Base-by-base conservation (phyloP, 441 rosid genomes). In the Brassica balearica region DNA sequence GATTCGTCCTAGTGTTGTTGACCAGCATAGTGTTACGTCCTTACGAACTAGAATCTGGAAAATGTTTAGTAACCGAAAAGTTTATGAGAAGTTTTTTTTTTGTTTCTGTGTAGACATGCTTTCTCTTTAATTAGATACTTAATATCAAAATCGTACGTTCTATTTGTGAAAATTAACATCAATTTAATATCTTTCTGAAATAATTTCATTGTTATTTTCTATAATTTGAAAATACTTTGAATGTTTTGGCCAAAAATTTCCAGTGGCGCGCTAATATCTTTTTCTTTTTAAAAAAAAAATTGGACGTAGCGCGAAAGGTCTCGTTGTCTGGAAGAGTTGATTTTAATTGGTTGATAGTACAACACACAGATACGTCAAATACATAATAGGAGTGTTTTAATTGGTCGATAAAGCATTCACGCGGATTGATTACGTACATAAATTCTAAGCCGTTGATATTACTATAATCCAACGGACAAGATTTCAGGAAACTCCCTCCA, bases 401-500 rank as follows among this genome's bases (percentile, higher is more conserved):
- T 29, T 29, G 34, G 34, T 29, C 4, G 34, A 29, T 1, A 29
- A 29, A 29, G 34, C 34, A 29, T 4, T 29, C 34, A 29, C 34
- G 34, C 34, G 34, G 34, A 29, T 29, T 29, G 34, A 29, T 29
- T 4, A 29, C 6, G 6, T 29, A 29, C 6, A 4, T 4, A 29
- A 29, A 29, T 29, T 29, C 34, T 29, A 5, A 29, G 7, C 34
- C 34, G 34, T 29, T 4, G 34, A 29, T 4, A 4, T 29, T 5
- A 29, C 34, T 5, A 4, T 29, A 29, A 29, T 29, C 34, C 6
- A 29, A 29, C 34, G 77, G 77, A 72, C 25, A 12, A 1, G 3
- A n/a, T 23, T 61, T 41, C 23, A 41, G 56, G 2, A 17, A 65
- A 51, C 58, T 77, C 81, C 73, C 77, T 58, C 81, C 68, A 1